phyloP scores from a whole-genome alignment of 2,329 filamentous ascomycete species.

The Fusarium newnesense region DNA sequence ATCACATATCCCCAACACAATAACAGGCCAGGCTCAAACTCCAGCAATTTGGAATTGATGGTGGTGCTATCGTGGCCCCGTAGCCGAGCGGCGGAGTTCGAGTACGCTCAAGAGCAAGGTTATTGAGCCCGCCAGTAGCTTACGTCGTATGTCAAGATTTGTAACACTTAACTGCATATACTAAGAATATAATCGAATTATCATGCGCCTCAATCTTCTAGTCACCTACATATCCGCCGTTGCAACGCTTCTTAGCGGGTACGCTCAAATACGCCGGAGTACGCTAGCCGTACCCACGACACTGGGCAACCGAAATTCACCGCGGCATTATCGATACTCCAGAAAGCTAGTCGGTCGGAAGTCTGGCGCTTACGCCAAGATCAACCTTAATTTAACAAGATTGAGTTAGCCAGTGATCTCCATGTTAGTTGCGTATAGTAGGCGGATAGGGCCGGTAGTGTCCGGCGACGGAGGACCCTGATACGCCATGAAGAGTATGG shows the following conservation, averaged over 20 bases:
- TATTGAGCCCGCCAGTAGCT: too few relatives aligned
- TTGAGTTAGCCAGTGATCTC: neutral
- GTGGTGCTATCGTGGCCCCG: neutral
- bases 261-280: conserved; percentile 17
- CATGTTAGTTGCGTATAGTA: neutral
- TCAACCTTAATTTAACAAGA: neutral
- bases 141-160: neutral
- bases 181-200: accelerated
- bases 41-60: neutral
- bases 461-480: neutral
- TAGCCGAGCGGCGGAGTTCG: too few relatives aligned
- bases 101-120: neutral
- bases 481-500: neutral
- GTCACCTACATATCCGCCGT: neutral
- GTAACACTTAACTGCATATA: neutral
- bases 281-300: neutral
- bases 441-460: neutral
- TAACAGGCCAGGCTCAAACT: accelerated
- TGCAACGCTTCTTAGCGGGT: neutral
- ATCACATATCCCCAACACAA: accelerated
- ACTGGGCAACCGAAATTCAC: neutral
- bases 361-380: neutral
- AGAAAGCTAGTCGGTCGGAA: too few relatives aligned
- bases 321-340: neutral
- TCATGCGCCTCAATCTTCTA: accelerated